phyloP scores from a whole-genome alignment of 192 early-diverging fungal genomes.

The Gonapodya prolifera region DNA sequence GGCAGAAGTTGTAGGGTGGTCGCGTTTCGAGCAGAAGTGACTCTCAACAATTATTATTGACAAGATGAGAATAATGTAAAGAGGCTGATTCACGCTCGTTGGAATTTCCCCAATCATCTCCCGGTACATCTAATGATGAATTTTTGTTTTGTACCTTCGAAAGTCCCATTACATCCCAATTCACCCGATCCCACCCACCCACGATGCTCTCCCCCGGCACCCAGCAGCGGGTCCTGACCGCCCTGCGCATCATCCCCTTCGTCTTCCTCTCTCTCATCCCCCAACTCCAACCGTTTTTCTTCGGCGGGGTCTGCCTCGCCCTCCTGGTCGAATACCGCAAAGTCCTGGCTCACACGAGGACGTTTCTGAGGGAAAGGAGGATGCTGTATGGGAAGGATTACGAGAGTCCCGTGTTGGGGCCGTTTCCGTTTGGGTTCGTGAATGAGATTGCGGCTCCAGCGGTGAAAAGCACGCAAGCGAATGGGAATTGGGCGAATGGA shows the following conservation, averaged over 20 bases:
- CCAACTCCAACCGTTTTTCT: not conserved
- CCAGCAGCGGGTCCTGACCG: not conserved
- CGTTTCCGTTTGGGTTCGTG: not conserved
- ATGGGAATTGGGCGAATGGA: too few species aligned
- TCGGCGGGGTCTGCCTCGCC: not conserved
- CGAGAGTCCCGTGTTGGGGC: not conserved
- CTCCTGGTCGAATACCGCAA: not conserved
- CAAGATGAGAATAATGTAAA: too few species aligned
- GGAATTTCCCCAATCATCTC: too few species aligned
- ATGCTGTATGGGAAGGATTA: not conserved
- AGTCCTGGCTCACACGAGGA: not conserved
- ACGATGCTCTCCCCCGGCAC: not conserved
- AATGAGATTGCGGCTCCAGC: not conserved
- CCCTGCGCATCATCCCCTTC: not conserved
- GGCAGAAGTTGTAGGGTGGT: not conserved
- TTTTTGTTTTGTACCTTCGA: too few species aligned
- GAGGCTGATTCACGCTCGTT: too few species aligned
- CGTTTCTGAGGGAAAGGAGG: not conserved
- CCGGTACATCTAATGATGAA: too few species aligned
- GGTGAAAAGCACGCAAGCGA: not conserved
- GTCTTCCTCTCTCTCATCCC: not conserved
- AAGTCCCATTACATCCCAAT: too few species aligned
- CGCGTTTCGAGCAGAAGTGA: too few species aligned
- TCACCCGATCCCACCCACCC: too few species aligned
- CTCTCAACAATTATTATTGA: too few species aligned